Base-by-base conservation (phyloP, 176 grass and related monocot genomes). In the Phragmites australis region DNA sequence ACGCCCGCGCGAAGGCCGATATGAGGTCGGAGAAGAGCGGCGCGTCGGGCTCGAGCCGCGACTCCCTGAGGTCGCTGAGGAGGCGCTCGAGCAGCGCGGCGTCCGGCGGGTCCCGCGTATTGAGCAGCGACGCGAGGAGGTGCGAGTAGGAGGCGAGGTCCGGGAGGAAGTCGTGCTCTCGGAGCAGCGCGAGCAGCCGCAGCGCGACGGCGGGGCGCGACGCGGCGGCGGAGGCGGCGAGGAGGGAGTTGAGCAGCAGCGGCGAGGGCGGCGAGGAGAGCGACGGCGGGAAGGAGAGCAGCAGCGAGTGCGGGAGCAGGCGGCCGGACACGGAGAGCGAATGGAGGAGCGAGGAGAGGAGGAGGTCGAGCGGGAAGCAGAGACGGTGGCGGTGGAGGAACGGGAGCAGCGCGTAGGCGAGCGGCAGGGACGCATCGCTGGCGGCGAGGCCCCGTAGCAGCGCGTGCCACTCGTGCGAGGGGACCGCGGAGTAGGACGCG, bases 381-480 rank as follows among this genome's bases (percentile, higher is more conserved):
- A 97, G 94, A 39, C 92, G 90, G 50, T 97, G 95, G 56, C 92
- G 89, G 76, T 93, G 87, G 61, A 98, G 90, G 79, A 93, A 98
- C 16, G 88, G 86, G 9, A 98, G 63, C 44, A 97, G 86, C 47
- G 87, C 88, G 39, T 87, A 89, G 56, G 92, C 95, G 29, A 89
- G 56, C 50, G 92, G 86, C 79, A 93, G 87, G 13, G 95, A 92
- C 30, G 81, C 79, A 44, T 87, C 66, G 58, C 80, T 89, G 60
- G 88, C 78, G 39, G 93, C 77, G 73, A 97, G 92, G 32, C 59
- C 83, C 10, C 80, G 87, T 17, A 97, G 81, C n/a, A 97, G 74
- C 0, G 86, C 57, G 44, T 92, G 95, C 92, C 95, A 98, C 39
- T 88, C 72, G 58, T 87, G 83, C 1, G 92, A 56, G 4, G 92